A percentile compares a stretch with the other conserved stretches of the same genome.
These are phyloP conservation scores for Termitomyces sp. DNA, from an alignment of 768 basidiomycete genomes.

Conservation along the genomic window DNA sequence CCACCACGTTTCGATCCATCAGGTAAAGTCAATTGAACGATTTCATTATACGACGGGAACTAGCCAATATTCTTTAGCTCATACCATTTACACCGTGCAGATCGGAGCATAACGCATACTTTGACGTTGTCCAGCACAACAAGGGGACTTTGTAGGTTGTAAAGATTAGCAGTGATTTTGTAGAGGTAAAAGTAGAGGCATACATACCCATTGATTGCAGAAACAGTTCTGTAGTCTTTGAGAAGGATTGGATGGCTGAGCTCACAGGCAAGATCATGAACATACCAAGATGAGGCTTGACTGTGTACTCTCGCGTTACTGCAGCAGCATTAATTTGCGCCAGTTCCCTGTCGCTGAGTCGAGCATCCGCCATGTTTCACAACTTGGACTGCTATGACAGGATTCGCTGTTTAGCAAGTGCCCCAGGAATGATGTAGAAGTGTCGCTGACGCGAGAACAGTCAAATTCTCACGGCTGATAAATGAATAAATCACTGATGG, in stretches of 20 bases:
- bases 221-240: slow-evolving; percentile 95
- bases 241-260: slow-evolving; percentile 13
- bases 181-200: neutral
- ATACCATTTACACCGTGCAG: slow-evolving; percentile 1
- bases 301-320: slow-evolving; percentile 82
- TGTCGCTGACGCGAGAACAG: neutral
- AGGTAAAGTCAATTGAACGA: slow-evolving; percentile 90
- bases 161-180: slow-evolving; percentile 8
- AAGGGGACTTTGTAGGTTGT: slow-evolving; percentile 57
- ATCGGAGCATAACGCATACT: slow-evolving; percentile 37
- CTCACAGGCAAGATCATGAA: slow-evolving; percentile 14
- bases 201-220: slow-evolving; percentile 88
- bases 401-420: neutral
- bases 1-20: slow-evolving; percentile 95
- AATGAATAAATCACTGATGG: neutral
- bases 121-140: slow-evolving; percentile 99
- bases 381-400: neutral
- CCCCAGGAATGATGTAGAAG: neutral
- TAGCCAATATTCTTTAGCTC: slow-evolving; percentile 23
- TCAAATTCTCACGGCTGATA: slow-evolving; percentile 11
- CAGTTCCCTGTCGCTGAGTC: slow-evolving; percentile 67
- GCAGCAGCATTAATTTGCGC: slow-evolving; percentile 84
- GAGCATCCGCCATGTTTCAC: slow-evolving; percentile 43
- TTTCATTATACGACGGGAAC: slow-evolving; percentile 99
- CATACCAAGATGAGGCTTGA: slow-evolving; percentile 85